phyloP scores from a whole-genome alignment of 108 stramenopile species.

The Cylindrotheca closterium region DNA sequence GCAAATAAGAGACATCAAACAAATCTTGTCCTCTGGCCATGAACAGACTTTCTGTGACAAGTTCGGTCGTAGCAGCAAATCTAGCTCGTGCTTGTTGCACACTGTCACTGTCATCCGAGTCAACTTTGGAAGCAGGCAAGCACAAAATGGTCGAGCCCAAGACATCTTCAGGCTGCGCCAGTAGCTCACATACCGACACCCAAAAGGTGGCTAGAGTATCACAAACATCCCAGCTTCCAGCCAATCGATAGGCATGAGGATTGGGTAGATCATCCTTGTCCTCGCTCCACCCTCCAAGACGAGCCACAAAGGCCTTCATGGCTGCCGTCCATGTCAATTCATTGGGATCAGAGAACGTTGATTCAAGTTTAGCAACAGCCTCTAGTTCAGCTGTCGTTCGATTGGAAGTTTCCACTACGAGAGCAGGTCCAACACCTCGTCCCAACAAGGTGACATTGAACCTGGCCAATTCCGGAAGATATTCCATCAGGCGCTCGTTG shows the following conservation, averaged over 20 bases:
- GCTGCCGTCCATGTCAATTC: constrained; percentile 51
- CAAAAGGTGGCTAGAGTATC: constrained; percentile 69
- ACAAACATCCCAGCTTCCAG: constrained; percentile 36
- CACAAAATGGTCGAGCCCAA: constrained; percentile 50
- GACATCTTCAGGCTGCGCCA: constrained; percentile 40
- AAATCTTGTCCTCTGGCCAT: constrained; percentile 55
- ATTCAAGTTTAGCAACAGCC: constrained; percentile 3
- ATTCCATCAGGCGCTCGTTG: constrained; percentile 45
- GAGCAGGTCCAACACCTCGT: constrained; percentile 74
- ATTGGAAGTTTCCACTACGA: constrained; percentile 60
- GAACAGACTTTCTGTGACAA: constrained; percentile 60
- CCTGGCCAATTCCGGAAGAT: constrained; percentile 64
- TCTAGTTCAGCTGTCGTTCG: constrained; percentile 27
- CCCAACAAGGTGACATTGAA: constrained; percentile 64
- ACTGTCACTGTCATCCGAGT: background rate
- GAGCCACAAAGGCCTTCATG: constrained; percentile 60
- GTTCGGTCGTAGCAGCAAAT: constrained; percentile 64
- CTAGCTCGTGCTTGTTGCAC: constrained; percentile 40
- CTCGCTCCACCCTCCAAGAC: constrained; percentile 57
- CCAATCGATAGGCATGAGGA: constrained; percentile 56
- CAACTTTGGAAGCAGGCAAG: constrained; percentile 45
- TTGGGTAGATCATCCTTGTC: constrained; percentile 34
- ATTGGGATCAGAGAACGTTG: constrained; percentile 7
- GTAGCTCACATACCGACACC: constrained; percentile 75
- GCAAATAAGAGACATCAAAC: constrained; percentile 64